Percentiles rank a stretch among this genome's conserved stretches.
Conservation (phyloP, 441 rosid genomes). For the Gossypium aridum region DNA sequence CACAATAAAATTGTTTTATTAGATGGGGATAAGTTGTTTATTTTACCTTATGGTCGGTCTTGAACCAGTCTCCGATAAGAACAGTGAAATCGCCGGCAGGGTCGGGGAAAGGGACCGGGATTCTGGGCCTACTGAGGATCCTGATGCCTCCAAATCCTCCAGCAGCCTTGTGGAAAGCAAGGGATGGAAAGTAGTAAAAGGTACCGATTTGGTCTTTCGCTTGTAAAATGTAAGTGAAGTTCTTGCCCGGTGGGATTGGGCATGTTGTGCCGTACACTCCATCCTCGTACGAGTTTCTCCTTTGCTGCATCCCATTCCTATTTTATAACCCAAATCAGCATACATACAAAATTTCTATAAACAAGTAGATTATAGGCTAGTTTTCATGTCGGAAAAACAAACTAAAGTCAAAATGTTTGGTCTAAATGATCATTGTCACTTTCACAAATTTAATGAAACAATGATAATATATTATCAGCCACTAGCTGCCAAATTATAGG, state of each 20-base stretch:
- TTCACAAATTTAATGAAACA: neutral
- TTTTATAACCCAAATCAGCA: neutral
- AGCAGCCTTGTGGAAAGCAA: conserved; percentile 54
- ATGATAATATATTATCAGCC: neutral
- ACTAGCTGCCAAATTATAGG: neutral
- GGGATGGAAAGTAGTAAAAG: conserved; percentile 57
- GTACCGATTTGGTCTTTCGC: conserved; percentile 64
- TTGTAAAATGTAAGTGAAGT: conserved; percentile 53
- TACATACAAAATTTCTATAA: neutral
- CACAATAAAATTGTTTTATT: neutral
- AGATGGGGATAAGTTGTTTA: neutral
- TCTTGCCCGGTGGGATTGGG: conserved; percentile 62
- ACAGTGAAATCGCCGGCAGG: conserved; percentile 57
- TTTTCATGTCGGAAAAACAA: neutral
- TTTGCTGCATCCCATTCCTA: conserved; percentile 63
- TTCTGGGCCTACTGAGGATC: conserved; percentile 51
- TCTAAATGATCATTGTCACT: neutral
- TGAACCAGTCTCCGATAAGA: conserved; percentile 62
- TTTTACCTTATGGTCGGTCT: conserved; percentile 37
- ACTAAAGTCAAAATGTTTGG: neutral
- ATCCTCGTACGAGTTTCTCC: conserved; percentile 56
- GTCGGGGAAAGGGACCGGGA: conserved; percentile 63
- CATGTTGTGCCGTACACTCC: conserved; percentile 77
- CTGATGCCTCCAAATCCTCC: conserved; percentile 58
- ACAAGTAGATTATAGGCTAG: too few species aligned